phyloP scores from a whole-genome alignment of 768 basidiomycete species.

The Leucosporidium creatinivorum region DNA sequence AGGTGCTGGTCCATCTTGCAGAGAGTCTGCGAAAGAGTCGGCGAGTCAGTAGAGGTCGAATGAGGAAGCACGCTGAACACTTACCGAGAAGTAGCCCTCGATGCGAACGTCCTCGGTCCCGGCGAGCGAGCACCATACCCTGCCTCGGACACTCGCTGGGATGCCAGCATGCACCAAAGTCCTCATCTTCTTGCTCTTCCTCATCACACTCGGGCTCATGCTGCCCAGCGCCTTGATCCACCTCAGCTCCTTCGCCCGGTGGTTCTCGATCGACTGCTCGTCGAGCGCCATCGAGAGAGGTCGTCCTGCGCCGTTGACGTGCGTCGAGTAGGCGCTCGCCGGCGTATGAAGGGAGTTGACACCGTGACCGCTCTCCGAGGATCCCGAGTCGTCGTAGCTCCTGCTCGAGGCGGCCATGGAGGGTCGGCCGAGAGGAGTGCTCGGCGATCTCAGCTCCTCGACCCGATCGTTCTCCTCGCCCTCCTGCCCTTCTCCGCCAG shows the following conservation, averaged over 20 bases:
- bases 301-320: no score
- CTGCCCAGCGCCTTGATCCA: slow-evolving; percentile 48
- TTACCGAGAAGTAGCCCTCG: slow-evolving; percentile 8
- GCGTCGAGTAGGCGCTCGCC: no score
- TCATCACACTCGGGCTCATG: slow-evolving; percentile 51
- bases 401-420: background rate
- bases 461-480: background rate
- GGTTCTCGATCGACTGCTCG: slow-evolving; percentile 47
- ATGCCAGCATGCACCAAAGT: slow-evolving; percentile 67
- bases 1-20: background rate
- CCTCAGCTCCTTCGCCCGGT: slow-evolving; percentile 65
- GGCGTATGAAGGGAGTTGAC: no score
- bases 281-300: slow-evolving; percentile 6
- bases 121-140: slow-evolving; percentile 55
- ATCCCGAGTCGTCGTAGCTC: no score
- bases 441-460: background rate
- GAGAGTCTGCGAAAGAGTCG: background rate
- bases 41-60: no score
- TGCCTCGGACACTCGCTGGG: slow-evolving; percentile 72
- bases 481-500: background rate
- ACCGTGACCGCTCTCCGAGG: no score
- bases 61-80: background rate
- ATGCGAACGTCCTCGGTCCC: background rate
- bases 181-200: slow-evolving; percentile 71
- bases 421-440: background rate